Percentiles rank a stretch among this genome's conserved stretches.
Evolutionary conservation across 1,284 basidiomycete genomes (phyloP).

Genomic region (Leccinum griseonigrum): DNA sequence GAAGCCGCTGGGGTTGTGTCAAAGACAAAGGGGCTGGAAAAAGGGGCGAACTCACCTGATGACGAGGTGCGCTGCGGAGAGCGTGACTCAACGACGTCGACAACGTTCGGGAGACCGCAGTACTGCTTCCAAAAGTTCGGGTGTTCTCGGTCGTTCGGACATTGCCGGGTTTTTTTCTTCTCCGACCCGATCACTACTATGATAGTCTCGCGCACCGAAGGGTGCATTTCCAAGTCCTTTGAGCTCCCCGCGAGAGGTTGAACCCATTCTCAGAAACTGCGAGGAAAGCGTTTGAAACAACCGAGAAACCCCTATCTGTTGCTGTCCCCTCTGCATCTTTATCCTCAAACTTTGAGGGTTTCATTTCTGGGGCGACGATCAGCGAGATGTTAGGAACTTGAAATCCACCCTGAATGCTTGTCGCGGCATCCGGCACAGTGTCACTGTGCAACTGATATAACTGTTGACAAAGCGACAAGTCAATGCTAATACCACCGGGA

Average conservation of each 20-base stretch:
- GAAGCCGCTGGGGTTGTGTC: constrained; percentile 32
- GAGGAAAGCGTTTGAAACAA: constrained; percentile 44
- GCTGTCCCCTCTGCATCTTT: constrained; percentile 3
- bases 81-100: constrained; percentile 57
- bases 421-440: background rate
- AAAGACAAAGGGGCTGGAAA: background rate
- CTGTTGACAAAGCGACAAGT: constrained; percentile 7
- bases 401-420: background rate
- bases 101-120: constrained; percentile 59
- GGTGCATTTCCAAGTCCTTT: constrained; percentile 40
- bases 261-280: constrained; percentile 62
- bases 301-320: constrained; percentile 1
- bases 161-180: constrained; percentile 17
- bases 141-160: constrained; percentile 31
- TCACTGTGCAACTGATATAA: constrained; percentile 18
- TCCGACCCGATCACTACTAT: constrained; percentile 15
- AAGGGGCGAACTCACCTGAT: constrained; percentile 43
- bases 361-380: constrained; percentile 20
- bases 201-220: constrained; percentile 29
- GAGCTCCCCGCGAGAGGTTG: constrained; percentile 30
- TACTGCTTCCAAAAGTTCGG: constrained; percentile 23
- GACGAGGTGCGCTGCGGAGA: constrained; percentile 56
- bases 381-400: constrained; percentile 17
- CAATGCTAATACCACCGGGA: background rate
- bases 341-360: background rate